Evolutionary conservation across 2,329 filamentous ascomycete species (phyloP), one percentile per base, ranked within the genome.

Genomic region (Clarireedia paspali): DNA sequence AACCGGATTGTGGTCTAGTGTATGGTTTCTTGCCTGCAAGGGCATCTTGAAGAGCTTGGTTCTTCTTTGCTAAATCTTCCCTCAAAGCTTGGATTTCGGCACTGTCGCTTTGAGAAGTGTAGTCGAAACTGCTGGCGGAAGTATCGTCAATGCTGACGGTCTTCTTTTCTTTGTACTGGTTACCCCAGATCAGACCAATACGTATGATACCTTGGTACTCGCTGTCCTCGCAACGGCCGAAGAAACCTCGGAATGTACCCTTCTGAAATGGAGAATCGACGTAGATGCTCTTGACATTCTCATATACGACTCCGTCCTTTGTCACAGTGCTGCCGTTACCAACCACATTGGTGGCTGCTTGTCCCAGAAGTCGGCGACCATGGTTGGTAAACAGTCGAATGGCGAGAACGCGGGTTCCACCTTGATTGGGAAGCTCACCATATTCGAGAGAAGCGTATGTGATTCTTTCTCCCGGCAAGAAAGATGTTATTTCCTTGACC

Each of bases 311-410:
- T 5, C 45, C 45, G 24, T 47, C 45, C 24, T 30, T 47, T 14
- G 6, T 47, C 15, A 26, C 23, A 20, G n/a, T 2, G 6, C 39
- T 12, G 23, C 27, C n/a, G 4, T 24, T 27, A 23, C 6, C 36
- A 6, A 27, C 23, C 5, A 14, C 40, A 34, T 38, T 53, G 9
- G 15, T 46, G 12, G 15, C 34, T 9, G 39, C 50, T 47, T 53
- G 50, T 3, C 40, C 50, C 14, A 34, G 26, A n/a, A 53, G 24
- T 47, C 24, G 20, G 24, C 50, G 50, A 17, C 50, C 50, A 47
- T 30, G 50, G 40, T 54, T 48, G 4, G 51, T 54, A n/a, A 17
- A 54, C 1, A 54, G 34, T 40, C 27, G 3, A 42, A 54, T 20
- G 0, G 42, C 24, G 17, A 42, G 24, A 9, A 54, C 17, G 6